phyloP scores from a whole-genome alignment of 1,284 basidiomycete species.

The Microbotryomycetes sp. region DNA sequence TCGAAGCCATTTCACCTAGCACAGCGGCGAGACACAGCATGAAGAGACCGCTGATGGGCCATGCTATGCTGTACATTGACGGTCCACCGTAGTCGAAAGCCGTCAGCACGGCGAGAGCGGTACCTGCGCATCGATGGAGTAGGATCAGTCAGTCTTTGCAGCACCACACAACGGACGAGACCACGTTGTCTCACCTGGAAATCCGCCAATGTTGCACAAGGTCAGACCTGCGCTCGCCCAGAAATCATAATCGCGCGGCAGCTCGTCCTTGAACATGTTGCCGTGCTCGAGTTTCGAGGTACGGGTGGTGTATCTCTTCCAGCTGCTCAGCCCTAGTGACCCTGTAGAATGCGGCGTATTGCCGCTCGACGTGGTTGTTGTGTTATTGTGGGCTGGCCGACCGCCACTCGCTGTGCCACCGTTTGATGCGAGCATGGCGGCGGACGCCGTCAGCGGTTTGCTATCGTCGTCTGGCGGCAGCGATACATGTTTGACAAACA shows the following conservation, averaged over 20 bases:
- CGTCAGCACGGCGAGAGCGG: conserved; percentile 32
- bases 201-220: conserved; percentile 28
- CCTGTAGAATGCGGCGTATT: not conserved
- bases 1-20: conserved; percentile 34
- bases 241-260: conserved; percentile 25
- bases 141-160: not conserved
- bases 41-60: conserved; percentile 36
- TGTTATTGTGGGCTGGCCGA: not conserved
- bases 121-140: conserved; percentile 10
- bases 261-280: not conserved
- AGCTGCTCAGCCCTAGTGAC: not conserved
- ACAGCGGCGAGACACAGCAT: conserved; percentile 32
- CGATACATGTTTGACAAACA: not conserved
- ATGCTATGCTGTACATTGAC: conserved; percentile 33
- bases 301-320: not conserved
- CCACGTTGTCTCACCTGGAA: conserved; percentile 17
- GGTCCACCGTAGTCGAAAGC: conserved; percentile 33
- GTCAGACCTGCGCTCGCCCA: conserved; percentile 21
- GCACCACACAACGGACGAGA: not conserved
- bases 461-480: not conserved
- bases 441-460: not conserved
- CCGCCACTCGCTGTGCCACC: not conserved
- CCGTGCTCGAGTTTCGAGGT: not conserved
- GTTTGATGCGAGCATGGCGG: not conserved
- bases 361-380: no score